Percentiles rank a stretch among this genome's conserved stretches.
Evolutionary conservation across 768 basidiomycete genomes (phyloP).

Genomic region (Filobasidium floriforme): DNA sequence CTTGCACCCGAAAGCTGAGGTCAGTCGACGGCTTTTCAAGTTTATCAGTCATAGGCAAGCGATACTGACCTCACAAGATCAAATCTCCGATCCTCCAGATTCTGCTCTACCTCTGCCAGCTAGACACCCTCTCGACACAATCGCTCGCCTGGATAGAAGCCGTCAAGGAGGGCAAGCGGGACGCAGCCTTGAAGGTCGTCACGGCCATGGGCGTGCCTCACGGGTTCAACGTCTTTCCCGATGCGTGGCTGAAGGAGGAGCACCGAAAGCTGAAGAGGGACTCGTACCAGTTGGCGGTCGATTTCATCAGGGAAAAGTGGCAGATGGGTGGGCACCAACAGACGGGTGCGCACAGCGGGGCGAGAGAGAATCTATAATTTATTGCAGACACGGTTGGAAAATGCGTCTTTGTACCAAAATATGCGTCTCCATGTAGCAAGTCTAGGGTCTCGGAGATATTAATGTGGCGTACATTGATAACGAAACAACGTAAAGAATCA

Average conservation of each 20-base stretch:
- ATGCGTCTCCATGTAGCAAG: no score
- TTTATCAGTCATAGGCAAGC: no score
- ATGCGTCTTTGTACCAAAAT: no score
- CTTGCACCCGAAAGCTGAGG: constrained; percentile 6
- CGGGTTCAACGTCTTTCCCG: constrained; percentile 10
- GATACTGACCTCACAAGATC: no score
- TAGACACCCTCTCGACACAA: constrained; percentile 2
- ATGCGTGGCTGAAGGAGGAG: constrained; percentile 4
- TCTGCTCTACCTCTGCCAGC: not conserved
- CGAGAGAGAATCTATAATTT: no score
- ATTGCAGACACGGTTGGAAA: no score
- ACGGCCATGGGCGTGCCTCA: constrained; percentile 6
- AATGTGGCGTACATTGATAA: no score
- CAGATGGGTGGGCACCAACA: not conserved
- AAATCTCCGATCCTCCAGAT: not conserved
- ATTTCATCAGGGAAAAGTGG: constrained; percentile 7
- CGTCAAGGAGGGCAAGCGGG: constrained; percentile 10
- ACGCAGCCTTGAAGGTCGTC: not conserved
- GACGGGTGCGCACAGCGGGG: not conserved
- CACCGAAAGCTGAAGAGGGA: not conserved
- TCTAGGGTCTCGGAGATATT: no score
- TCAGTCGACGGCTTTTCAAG: no score
- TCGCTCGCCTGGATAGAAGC: not conserved
- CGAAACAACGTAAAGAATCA: no score
- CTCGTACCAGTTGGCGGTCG: constrained; percentile 3